These are phyloP conservation scores for Alloteropsis semialata DNA, from an alignment of 176 grass and related monocot species.

Conservation along the genomic window DNA sequence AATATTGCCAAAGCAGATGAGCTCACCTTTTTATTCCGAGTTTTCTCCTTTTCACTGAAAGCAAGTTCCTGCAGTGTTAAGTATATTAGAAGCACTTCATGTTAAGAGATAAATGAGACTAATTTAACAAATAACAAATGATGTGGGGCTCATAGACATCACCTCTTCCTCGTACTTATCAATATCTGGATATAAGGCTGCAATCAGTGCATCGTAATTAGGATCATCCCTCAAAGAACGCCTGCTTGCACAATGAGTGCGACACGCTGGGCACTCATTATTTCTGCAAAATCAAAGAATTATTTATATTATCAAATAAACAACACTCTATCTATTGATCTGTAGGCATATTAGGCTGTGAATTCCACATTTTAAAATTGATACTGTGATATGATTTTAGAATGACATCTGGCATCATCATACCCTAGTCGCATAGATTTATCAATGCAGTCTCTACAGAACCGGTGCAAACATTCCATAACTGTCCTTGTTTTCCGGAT, in stretches of 20 bases:
- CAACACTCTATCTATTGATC: neutral
- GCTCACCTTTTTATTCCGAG: conserved; percentile 67
- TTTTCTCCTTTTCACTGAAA: conserved; percentile 72
- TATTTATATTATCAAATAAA: conserved; percentile 19
- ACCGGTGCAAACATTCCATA: conserved; percentile 83
- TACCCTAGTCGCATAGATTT: conserved; percentile 92
- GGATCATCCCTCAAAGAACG: conserved; percentile 90
- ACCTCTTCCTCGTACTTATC: conserved; percentile 95
- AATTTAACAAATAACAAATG: conserved; percentile 10
- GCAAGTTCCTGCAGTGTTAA: conserved; percentile 68
- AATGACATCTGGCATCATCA: neutral
- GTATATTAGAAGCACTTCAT: conserved; percentile 8
- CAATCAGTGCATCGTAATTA: conserved; percentile 85
- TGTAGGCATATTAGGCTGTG: neutral
- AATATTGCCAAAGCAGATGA: conserved; percentile 25
- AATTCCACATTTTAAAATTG: neutral
- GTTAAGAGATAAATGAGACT: conserved; percentile 11
- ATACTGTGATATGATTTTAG: neutral
- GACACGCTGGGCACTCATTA: conserved; percentile 85
- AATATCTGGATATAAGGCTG: conserved; percentile 79
- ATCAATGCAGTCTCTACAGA: conserved; percentile 81
- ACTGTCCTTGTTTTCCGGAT: conserved; percentile 78
- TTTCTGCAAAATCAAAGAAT: conserved; percentile 51
- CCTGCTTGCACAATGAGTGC: conserved; percentile 88
- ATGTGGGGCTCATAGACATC: conserved; percentile 7